A percentile compares a stretch with the other conserved stretches of the same genome.
Conservation (phyloP, 2,329 filamentous ascomycete species). For the Colletotrichum eleusines region DNA sequence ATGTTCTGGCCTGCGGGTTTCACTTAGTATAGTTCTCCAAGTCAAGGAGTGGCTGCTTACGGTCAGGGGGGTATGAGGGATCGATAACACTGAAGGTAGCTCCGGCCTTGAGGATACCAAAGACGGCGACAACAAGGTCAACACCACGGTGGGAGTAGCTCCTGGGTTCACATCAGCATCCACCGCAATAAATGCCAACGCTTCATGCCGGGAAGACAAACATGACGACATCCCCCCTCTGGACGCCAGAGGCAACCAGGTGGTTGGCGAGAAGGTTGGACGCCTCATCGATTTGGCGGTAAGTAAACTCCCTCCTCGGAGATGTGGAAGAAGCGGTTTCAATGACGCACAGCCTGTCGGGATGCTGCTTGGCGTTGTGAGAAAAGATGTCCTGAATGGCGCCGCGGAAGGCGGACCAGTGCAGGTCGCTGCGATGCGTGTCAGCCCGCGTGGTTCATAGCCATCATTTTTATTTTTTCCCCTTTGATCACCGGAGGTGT, state of each 20-base stretch:
- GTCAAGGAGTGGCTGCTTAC: neutral
- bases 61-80: constrained; percentile 81
- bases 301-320: constrained; percentile 76
- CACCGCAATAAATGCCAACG: neutral
- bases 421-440: constrained; percentile 66
- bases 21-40: constrained; percentile 65
- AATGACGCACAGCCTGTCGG: constrained; percentile 66
- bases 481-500: neutral
- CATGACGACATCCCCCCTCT: constrained; percentile 91
- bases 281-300: constrained; percentile 86
- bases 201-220: constrained; percentile 80
- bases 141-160: constrained; percentile 24
- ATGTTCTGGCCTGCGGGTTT: constrained; percentile 55
- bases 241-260: constrained; percentile 78
- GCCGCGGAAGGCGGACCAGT: constrained; percentile 74
- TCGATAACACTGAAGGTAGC: constrained; percentile 78
- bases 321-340: constrained; percentile 58
- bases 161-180: constrained; percentile 6
- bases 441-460: neutral
- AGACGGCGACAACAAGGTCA: constrained; percentile 19
- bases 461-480: neutral
- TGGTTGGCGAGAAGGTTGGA: constrained; percentile 86
- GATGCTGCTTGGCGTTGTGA: constrained; percentile 74
- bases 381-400: constrained; percentile 79
- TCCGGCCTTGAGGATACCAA: constrained; percentile 55